These are phyloP conservation scores for Ascodesmis nigricans DNA, from an alignment of 495 filamentous ascomycete species.

Conservation along the genomic window DNA sequence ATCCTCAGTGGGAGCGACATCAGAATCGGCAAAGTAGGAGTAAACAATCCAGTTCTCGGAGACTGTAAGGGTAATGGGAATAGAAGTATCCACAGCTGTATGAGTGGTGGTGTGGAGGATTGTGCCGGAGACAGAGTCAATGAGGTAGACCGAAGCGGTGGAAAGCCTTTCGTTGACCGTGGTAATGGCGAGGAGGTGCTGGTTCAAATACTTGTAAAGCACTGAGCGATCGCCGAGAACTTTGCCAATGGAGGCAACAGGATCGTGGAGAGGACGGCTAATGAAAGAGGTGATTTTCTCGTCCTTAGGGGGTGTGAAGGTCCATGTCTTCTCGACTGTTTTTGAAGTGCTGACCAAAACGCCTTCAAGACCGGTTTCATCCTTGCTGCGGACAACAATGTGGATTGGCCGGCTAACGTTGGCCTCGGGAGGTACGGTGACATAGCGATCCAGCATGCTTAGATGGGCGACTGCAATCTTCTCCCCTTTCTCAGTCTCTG, in stretches of 20 bases:
- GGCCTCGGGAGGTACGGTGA: neutral
- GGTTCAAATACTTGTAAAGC: conserved; percentile 90
- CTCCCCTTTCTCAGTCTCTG: conserved; percentile 25
- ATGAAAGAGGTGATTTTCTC: conserved; percentile 46
- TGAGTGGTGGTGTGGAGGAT: conserved; percentile 51
- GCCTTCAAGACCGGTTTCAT: conserved; percentile 39
- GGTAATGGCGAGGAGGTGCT: conserved; percentile 62
- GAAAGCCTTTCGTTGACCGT: conserved; percentile 32
- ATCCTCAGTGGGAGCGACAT: conserved; percentile 25
- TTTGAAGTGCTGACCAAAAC: conserved; percentile 29
- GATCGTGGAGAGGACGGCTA: conserved; percentile 51
- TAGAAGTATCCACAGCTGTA: conserved; percentile 46
- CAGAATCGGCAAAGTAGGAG: conserved; percentile 51
- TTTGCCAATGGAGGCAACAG: conserved; percentile 81
- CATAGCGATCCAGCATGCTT: conserved; percentile 8
- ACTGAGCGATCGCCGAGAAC: conserved; percentile 80
- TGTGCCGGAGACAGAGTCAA: conserved; percentile 70
- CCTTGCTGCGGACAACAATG: conserved; percentile 37
- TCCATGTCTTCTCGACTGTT: conserved; percentile 40
- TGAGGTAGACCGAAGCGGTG: conserved; percentile 48
- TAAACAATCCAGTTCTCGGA: conserved; percentile 94
- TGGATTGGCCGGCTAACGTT: conserved; percentile 11
- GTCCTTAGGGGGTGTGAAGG: conserved; percentile 42
- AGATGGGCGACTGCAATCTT: conserved; percentile 16
- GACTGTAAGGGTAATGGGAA: conserved; percentile 52